Percentiles rank a stretch among this genome's conserved stretches.
Evolutionary conservation across 345 rosid genomes (phyloP).

Genomic region (Melaleuca alternifolia): DNA sequence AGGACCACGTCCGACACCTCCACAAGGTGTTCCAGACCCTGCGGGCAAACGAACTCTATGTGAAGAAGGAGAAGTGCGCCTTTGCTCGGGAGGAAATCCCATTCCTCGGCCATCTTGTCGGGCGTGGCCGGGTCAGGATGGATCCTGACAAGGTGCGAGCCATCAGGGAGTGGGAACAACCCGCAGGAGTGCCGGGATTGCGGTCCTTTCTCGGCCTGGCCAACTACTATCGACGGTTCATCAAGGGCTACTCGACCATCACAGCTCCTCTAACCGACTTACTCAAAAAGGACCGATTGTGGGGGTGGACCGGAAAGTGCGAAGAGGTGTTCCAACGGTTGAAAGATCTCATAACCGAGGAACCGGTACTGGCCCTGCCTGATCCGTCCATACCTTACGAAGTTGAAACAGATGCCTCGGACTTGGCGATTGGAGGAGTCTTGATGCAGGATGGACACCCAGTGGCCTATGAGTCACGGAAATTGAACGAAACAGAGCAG

Average conservation of each 20-base stretch:
- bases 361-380: background rate
- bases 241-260: background rate
- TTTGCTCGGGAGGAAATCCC: background rate
- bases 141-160: background rate
- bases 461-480: background rate
- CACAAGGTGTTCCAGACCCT: background rate
- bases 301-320: background rate
- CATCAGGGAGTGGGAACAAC: background rate
- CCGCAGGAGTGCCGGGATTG: too few species aligned
- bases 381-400: background rate
- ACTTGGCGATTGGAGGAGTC: background rate
- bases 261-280: background rate
- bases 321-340: background rate
- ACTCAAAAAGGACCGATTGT: background rate
- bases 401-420: background rate
- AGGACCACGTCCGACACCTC: background rate
- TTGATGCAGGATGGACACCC: background rate
- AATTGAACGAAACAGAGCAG: background rate
- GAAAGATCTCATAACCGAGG: background rate
- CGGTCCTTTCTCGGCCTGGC: background rate
- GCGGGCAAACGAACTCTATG: background rate
- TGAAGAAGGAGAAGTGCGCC: background rate
- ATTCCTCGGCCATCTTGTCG: background rate
- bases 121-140: background rate
- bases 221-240: background rate